phyloP scores from a whole-genome alignment of 352 stramenopile genomes.

The Peronospora farinosa region DNA sequence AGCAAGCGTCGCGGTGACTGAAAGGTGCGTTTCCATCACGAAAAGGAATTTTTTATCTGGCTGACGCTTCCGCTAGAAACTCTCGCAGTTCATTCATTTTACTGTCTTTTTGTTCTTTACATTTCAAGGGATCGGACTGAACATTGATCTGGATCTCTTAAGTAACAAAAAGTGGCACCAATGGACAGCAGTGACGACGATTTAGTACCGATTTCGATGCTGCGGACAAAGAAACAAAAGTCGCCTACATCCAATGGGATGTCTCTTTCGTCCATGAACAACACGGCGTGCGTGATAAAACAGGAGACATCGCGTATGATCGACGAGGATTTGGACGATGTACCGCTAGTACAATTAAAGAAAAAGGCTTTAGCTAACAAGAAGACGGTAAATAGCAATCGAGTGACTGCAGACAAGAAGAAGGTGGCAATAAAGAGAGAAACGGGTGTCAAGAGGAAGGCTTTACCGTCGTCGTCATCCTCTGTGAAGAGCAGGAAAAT shows the following conservation, averaged over 20 bases:
- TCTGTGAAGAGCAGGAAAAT: conserved; percentile 44
- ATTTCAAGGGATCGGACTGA: not conserved
- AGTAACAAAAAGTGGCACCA: not conserved
- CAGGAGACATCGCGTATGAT: conserved; percentile 25
- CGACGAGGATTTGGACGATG: conserved; percentile 64
- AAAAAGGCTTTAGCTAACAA: conserved; percentile 61
- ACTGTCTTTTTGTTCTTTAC: not conserved
- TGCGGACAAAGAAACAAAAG: conserved; percentile 60
- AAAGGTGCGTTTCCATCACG: conserved; percentile 16
- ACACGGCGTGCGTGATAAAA: conserved; percentile 23
- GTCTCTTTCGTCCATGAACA: conserved; percentile 9
- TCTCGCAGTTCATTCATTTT: not conserved
- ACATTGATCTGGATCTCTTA: not conserved
- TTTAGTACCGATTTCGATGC: conserved; percentile 58
- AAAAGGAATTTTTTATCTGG: not conserved
- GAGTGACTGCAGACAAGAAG: conserved; percentile 17
- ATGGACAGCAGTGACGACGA: conserved; percentile 81
- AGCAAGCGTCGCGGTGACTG: conserved; percentile 8
- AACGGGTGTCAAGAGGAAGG: conserved; percentile 54
- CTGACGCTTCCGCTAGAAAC: not conserved
- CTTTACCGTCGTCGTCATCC: conserved; percentile 16
- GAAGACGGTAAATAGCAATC: conserved; percentile 16
- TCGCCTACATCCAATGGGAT: conserved; percentile 10
- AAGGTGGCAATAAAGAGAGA: conserved; percentile 46
- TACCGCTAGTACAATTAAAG: conserved; percentile 80